These are phyloP conservation scores for Mortierella sp. DNA, from an alignment of 371 early-diverging fungal species.

Conservation along the genomic window DNA sequence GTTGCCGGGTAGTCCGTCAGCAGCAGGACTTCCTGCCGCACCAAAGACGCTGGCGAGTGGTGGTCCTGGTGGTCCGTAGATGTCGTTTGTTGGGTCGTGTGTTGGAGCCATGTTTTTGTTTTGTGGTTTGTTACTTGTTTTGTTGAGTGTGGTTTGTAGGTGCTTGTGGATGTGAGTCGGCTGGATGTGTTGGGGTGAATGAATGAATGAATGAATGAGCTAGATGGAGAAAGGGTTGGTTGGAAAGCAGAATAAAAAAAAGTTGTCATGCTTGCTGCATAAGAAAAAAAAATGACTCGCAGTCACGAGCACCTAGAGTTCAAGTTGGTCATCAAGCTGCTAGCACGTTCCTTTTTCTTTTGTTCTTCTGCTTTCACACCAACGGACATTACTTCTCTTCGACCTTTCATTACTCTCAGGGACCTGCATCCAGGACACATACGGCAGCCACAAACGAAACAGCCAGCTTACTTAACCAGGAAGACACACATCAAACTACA, in stretches of 20 bases:
- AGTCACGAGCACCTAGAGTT: slow-evolving; percentile 3
- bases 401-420: background rate
- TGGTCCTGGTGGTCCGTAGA: slow-evolving; percentile 36
- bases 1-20: background rate
- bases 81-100: slow-evolving; percentile 36
- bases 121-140: background rate
- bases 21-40: background rate
- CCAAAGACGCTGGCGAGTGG: slow-evolving; percentile 15
- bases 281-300: background rate
- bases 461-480: background rate
- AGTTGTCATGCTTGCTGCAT: background rate
- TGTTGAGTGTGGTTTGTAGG: background rate
- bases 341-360: background rate
- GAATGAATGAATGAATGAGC: background rate
- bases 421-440: background rate
- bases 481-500: background rate
- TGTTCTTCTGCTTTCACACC: background rate
- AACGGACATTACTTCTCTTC: background rate
- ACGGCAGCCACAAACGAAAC: background rate
- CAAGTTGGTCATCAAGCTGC: background rate
- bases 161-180: background rate
- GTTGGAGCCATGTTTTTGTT: slow-evolving; percentile 9
- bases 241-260: background rate
- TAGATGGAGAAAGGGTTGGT: background rate
- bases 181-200: background rate